Conservation (phyloP, 305 asterid genomes). For the Fraxinus platypoda region DNA sequence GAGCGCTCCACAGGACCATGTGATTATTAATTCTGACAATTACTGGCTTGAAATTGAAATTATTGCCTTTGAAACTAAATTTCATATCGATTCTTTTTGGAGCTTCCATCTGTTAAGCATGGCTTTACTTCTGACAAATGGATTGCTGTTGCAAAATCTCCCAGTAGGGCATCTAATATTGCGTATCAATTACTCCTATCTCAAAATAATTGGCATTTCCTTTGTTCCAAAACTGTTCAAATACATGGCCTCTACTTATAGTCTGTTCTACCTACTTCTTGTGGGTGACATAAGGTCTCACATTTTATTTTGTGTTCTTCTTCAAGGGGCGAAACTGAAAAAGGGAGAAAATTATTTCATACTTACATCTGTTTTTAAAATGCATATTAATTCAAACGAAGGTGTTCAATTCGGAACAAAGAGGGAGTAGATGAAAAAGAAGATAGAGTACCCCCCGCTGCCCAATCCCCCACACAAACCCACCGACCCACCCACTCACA, state of each 20-base stretch:
- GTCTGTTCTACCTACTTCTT: background rate
- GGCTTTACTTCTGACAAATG: background rate
- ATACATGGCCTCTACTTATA: background rate
- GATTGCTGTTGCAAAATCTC: background rate
- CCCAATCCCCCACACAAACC: too few relatives aligned
- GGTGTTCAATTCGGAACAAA: background rate
- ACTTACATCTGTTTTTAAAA: background rate
- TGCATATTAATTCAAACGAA: background rate
- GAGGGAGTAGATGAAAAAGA: background rate
- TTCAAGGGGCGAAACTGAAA: background rate
- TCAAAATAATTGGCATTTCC: background rate
- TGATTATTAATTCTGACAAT: background rate
- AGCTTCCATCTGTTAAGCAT: background rate
- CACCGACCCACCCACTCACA: background rate
- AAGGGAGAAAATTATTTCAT: background rate
- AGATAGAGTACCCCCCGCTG: background rate
- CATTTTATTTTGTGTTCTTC: background rate
- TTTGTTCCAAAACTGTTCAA: background rate
- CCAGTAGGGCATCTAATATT: background rate
- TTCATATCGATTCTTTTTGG: background rate
- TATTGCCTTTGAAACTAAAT: background rate
- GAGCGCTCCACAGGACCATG: background rate
- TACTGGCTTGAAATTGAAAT: background rate
- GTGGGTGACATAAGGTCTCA: background rate
- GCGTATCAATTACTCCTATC: background rate